Percentiles rank a stretch among this genome's conserved stretches.
Evolutionary conservation across 495 filamentous ascomycete species (phyloP).

Genomic region (Chlorociboria aeruginascens): DNA sequence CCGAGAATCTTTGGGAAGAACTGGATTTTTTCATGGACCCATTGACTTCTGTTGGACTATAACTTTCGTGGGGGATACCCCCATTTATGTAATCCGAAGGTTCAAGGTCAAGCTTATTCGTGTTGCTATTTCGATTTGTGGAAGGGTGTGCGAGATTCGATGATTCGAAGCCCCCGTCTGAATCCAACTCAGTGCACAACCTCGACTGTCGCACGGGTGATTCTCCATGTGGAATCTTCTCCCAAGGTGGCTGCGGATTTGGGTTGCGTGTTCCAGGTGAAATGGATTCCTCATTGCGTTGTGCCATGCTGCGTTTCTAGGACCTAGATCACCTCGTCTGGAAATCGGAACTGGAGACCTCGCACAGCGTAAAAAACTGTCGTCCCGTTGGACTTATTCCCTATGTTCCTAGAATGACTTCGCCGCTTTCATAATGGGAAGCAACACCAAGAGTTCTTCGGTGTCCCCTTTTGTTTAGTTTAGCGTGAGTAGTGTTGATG

Average conservation of each 20-base stretch:
- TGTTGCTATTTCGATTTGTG: conserved; percentile 6
- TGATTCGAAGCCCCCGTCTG: not conserved
- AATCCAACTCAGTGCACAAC: conserved; percentile 5
- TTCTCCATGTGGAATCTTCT: conserved; percentile 11
- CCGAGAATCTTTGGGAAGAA: conserved; percentile 6
- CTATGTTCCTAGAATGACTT: not conserved
- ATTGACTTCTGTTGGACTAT: conserved; percentile 10
- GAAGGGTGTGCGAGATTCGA: not conserved
- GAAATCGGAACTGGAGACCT: not conserved
- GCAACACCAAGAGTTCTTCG: too few species aligned
- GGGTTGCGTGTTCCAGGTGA: conserved; percentile 22
- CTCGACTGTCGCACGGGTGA: conserved; percentile 6
- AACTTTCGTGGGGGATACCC: conserved; percentile 22
- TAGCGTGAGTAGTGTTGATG: too few species aligned
- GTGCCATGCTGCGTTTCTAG: conserved; percentile 17
- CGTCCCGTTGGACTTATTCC: not conserved
- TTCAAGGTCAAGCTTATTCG: conserved; percentile 15
- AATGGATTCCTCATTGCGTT: conserved; percentile 21
- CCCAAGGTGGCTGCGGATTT: conserved; percentile 8
- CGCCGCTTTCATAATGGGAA: too few species aligned
- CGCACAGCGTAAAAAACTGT: not conserved
- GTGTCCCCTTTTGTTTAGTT: too few species aligned
- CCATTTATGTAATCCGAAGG: conserved; percentile 33
- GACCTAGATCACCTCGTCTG: not conserved
- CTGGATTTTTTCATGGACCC: conserved; percentile 10